These are phyloP conservation scores for Solanum hybrid DNA, from an alignment of 305 asterid genomes.

Conservation along the genomic window DNA sequence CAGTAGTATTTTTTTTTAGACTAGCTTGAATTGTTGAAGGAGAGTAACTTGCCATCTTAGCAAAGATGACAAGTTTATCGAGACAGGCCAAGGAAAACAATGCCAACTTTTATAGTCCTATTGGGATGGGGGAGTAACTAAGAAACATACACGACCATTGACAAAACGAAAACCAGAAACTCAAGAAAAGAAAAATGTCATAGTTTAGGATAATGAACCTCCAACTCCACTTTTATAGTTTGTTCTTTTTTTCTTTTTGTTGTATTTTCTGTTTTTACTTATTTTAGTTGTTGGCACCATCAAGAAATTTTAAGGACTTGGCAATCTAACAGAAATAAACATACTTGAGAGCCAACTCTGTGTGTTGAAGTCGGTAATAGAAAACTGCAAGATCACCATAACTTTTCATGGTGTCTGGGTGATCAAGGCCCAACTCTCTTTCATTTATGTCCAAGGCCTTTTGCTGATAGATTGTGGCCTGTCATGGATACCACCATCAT, in stretches of 20 bases:
- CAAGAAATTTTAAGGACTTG: constrained; percentile 7
- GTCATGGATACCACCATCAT: constrained; percentile 13
- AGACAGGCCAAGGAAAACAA: not conserved
- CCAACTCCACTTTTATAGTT: not conserved
- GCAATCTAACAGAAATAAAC: constrained; percentile 16
- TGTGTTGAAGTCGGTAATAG: constrained; percentile 96
- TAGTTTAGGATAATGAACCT: not conserved
- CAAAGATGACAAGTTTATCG: not conserved
- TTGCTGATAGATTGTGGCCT: constrained; percentile 99
- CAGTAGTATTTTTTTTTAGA: constrained; percentile 7
- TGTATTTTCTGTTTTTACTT: not conserved
- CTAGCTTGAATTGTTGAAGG: constrained; percentile 12
- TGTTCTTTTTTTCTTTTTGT: not conserved
- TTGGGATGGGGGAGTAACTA: not conserved
- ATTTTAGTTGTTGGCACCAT: not conserved
- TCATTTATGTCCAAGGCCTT: constrained; percentile 97
- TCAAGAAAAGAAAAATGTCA: not conserved
- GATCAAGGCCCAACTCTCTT: constrained; percentile 94
- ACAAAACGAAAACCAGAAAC: not conserved
- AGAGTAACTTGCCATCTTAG: not conserved
- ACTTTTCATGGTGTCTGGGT: constrained; percentile 98
- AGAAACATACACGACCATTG: not conserved
- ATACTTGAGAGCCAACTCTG: constrained; percentile 97
- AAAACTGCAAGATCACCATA: constrained; percentile 99
- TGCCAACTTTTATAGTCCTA: not conserved